A percentile compares a stretch with the other conserved stretches of the same genome.
These are phyloP conservation scores for Colletotrichum sp. DNA, from an alignment of 2,329 filamentous ascomycete species.

Conservation along the genomic window DNA sequence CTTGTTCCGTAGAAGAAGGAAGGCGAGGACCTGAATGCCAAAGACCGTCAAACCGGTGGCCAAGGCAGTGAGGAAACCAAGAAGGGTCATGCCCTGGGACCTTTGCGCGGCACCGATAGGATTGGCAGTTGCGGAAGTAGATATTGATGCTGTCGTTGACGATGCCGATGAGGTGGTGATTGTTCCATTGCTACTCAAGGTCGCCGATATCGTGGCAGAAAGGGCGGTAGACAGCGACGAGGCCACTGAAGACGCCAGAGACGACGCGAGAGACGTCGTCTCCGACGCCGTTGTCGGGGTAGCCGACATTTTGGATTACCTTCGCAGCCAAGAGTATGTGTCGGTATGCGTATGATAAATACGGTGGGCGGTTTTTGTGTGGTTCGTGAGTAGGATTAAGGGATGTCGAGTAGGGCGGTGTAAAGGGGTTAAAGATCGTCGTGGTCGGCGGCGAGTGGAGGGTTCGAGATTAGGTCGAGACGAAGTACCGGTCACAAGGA, in stretches of 20 bases:
- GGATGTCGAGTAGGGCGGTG: background rate
- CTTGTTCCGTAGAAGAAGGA: slow-evolving; percentile 78
- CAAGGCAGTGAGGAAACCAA: slow-evolving; percentile 70
- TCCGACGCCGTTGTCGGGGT: slow-evolving; percentile 17
- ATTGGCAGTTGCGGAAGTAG: background rate
- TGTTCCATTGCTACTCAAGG: slow-evolving; percentile 4
- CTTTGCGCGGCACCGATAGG: slow-evolving; percentile 21
- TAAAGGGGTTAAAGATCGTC: background rate
- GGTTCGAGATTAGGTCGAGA: background rate
- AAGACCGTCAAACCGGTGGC: slow-evolving; percentile 68
- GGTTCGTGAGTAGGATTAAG: background rate
- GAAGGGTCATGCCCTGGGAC: slow-evolving; percentile 48
- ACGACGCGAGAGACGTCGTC: slow-evolving; percentile 15
- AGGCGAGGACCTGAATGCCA: slow-evolving; percentile 69
- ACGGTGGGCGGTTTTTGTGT: background rate
- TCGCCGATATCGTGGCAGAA: slow-evolving; percentile 5
- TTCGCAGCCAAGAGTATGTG: background rate
- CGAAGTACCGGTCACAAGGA: background rate
- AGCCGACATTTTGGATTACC: slow-evolving; percentile 4
- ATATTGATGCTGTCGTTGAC: background rate
- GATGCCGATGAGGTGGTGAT: background rate
- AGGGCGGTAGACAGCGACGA: slow-evolving; percentile 22
- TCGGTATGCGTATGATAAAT: background rate
- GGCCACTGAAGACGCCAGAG: slow-evolving; percentile 22
- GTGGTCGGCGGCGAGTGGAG: background rate